These are phyloP conservation scores for Calonectria naviculata DNA, from an alignment of 2,329 filamentous ascomycete genomes.

Conservation along the genomic window DNA sequence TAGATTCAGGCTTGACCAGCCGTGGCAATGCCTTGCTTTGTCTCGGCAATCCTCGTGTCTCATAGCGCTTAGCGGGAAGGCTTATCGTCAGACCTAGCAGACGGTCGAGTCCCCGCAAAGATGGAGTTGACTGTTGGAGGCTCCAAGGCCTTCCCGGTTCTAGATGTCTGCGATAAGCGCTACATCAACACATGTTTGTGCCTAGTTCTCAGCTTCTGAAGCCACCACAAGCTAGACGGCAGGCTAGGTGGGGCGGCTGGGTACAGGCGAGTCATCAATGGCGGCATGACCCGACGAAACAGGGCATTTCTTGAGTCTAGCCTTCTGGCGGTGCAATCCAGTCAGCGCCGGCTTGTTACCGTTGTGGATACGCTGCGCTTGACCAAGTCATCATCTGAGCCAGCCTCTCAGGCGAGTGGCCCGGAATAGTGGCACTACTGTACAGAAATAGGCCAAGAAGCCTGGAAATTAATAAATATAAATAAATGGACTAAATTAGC, in stretches of 20 bases:
- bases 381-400: neutral
- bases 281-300: neutral
- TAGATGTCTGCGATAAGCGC: neutral
- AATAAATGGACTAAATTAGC: too few species aligned
- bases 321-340: neutral
- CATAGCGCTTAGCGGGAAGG: neutral
- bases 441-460: neutral
- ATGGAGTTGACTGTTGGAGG: neutral
- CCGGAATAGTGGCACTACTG: neutral
- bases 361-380: neutral
- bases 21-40: neutral
- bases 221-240: neutral
- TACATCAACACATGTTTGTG: neutral
- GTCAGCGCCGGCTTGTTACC: neutral
- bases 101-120: neutral
- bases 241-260: neutral
- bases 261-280: neutral
- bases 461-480: neutral
- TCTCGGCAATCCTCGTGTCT: neutral
- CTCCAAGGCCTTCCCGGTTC: neutral
- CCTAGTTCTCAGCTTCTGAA: neutral
- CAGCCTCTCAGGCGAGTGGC: neutral
- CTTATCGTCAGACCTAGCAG: neutral
- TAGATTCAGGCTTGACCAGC: neutral
- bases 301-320: neutral